Conservation (phyloP, 1,284 basidiomycete species). For the Coniophora puteana region DNA sequence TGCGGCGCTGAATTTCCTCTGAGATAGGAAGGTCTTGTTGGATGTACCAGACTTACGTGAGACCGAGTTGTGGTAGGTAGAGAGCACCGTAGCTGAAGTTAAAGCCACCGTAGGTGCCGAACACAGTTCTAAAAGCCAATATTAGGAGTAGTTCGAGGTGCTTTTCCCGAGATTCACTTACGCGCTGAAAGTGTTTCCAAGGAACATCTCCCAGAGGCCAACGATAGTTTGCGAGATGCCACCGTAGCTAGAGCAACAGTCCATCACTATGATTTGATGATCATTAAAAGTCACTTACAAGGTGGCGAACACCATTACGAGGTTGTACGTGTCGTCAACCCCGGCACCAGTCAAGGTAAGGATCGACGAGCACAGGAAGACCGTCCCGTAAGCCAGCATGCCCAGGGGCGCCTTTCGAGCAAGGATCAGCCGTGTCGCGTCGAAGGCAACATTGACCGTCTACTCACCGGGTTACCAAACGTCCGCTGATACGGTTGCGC, state of each 20-base stretch:
- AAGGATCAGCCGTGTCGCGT: neutral
- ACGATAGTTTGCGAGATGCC: constrained; percentile 25
- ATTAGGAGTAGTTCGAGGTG: neutral
- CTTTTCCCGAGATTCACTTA: constrained; percentile 9
- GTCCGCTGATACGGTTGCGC: constrained; percentile 26
- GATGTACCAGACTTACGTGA: constrained; percentile 17
- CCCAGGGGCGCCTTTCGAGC: constrained; percentile 24
- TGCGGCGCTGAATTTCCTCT: constrained; percentile 15
- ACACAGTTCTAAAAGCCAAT: constrained; percentile 17
- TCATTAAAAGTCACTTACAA: constrained; percentile 19
- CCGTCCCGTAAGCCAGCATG: constrained; percentile 25
- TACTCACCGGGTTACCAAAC: constrained; percentile 20
- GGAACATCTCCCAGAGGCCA: constrained; percentile 29
- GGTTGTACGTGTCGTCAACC: constrained; percentile 16
- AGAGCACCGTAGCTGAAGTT: constrained; percentile 25
- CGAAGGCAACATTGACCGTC: no score
- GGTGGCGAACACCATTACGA: constrained; percentile 25
- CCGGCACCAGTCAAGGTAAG: constrained; percentile 19
- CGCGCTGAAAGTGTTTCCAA: constrained; percentile 26
- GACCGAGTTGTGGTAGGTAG: constrained; percentile 22
- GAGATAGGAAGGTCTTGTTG: constrained; percentile 1
- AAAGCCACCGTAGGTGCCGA: constrained; percentile 25
- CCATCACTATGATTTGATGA: neutral
- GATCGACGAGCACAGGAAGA: constrained; percentile 25
- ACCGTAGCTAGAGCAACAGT: constrained; percentile 18